Evolutionary conservation across 2,329 filamentous ascomycete species (phyloP).

Genomic region (Trichoderma aggressivum): DNA sequence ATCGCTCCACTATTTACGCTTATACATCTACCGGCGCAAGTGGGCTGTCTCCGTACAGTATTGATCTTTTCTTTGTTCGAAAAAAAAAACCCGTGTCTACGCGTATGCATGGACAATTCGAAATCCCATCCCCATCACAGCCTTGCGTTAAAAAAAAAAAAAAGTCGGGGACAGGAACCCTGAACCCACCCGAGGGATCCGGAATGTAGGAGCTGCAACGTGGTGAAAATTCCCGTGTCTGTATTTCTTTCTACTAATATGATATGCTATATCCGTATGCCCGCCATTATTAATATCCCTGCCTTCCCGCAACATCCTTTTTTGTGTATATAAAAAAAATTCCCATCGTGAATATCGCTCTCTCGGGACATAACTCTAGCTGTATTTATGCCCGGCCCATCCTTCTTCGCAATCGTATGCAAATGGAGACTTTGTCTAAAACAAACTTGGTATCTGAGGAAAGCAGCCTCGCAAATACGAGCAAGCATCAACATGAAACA

Average conservation of each 20-base stretch:
- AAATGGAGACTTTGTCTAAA: conserved; percentile 3
- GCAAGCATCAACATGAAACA: not conserved
- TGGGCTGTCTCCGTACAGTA: not conserved
- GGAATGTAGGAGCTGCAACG: not conserved
- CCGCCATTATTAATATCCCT: not conserved
- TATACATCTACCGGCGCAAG: not conserved
- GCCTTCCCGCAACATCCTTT: not conserved
- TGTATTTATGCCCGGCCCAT: not conserved
- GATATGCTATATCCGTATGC: not conserved
- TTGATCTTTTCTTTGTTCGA: not conserved
- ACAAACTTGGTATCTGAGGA: conserved; percentile 12
- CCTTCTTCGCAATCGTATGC: not conserved
- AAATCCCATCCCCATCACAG: not conserved
- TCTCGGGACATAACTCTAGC: not conserved
- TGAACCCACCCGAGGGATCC: not conserved
- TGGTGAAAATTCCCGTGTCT: conserved; percentile 6
- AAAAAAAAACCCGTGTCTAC: not conserved
- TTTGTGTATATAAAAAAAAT: not conserved
- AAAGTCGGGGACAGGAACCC: not conserved
- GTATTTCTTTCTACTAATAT: conserved; percentile 1
- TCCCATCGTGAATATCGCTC: not conserved
- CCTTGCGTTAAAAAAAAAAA: not conserved
- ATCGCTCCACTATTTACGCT: conserved; percentile 9
- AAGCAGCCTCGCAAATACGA: not conserved
- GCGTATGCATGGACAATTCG: not conserved